Percentiles rank a stretch among this genome's conserved stretches.
Evolutionary conservation across 345 rosid genomes (phyloP).

Genomic region (Pseudoturritis turrita): DNA sequence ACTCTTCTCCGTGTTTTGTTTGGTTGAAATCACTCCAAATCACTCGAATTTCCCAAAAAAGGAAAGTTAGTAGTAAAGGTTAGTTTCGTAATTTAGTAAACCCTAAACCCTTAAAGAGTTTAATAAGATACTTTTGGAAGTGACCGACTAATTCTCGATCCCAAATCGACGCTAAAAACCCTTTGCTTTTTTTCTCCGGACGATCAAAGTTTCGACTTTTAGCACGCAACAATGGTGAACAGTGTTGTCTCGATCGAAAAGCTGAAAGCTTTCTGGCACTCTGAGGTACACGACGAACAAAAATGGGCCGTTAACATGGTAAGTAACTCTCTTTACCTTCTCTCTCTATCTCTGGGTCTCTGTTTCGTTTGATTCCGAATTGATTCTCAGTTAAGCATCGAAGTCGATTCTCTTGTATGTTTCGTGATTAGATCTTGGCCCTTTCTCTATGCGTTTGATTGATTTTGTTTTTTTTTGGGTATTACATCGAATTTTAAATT

Average conservation of each 20-base stretch:
- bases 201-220: conserved; percentile 4
- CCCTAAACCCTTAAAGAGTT: conserved; percentile 4
- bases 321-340: not conserved
- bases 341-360: not conserved
- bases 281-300: conserved; percentile 69
- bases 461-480: not conserved
- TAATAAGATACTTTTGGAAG: not conserved
- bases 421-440: not conserved
- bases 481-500: not conserved
- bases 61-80: conserved; percentile 1
- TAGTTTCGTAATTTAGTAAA: not conserved
- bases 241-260: conserved; percentile 41
- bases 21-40: conserved; percentile 20
- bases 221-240: conserved; percentile 46
- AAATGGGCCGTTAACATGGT: conserved; percentile 75
- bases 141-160: not conserved
- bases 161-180: conserved; percentile 3
- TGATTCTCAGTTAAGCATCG: not conserved
- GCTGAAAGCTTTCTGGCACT: conserved; percentile 53
- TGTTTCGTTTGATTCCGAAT: not conserved
- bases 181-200: not conserved
- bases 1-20: not conserved
- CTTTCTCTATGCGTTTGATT: not conserved
- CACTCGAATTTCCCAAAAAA: not conserved
- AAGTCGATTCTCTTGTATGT: not conserved